Base-by-base conservation (phyloP, 345 rosid genomes). In the Luvunga scandens region DNA sequence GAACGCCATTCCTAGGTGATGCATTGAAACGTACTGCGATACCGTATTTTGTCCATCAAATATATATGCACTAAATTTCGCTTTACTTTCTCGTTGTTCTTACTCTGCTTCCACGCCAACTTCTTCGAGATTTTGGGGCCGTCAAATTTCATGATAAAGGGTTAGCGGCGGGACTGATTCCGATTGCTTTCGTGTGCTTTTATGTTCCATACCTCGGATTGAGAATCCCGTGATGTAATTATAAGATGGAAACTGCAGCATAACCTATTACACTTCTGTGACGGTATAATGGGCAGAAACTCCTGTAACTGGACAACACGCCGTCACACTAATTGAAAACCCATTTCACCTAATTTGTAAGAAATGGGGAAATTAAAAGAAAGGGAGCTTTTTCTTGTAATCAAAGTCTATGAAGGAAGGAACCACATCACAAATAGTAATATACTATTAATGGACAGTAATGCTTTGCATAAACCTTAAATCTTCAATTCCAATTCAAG, bases 401-500 rank as follows among this genome's bases (percentile, higher is more conserved):
- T 81, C 83, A 50, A 81, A 81, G 85, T n/a, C 57, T 79, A 67
- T 27, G 28, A 36, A 77, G 78, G 34, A 71, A 60, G 62, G 9
- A 19, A 76, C 31, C 9, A 19, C n/a, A 45, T 45, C 50, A 45
- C 50, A 33, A 69, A 61, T n/a, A 55, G n/a, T 4, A 27, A 16
- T 65, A 56, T 31, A 75, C 45, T 74, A 67, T 64, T 73, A 27
- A 34, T 10, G 69, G 31, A 56, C n/a, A 70, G 16, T 53, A 65
- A 48, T 64, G 69, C 76, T 21, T 25, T 64, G 72, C 57, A 53
- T 71, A 74, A 31, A 61, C 64, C 30, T 73, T 62, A 39, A 84
- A 67, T 81, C 87, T 84, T 85, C 73, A 66, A 75, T 84, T 86
- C 80, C 85, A 90, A 88, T 87, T 79, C 89, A 88, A 85, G 90